Base-by-base conservation (phyloP, 768 basidiomycete species). In the Daedalea quercina region DNA sequence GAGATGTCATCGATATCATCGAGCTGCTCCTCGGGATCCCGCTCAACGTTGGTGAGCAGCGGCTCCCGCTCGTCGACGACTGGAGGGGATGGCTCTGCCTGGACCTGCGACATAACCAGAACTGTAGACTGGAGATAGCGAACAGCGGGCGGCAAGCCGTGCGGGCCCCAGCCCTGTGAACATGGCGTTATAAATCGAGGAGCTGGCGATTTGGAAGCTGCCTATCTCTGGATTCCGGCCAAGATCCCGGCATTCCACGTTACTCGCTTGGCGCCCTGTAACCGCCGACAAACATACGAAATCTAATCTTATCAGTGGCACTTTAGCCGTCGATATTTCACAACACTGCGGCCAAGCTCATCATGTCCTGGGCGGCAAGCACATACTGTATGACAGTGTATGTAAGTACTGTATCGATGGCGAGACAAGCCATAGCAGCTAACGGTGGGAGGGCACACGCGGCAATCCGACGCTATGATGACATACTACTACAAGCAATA, bases 31-130 rank as follows among this genome's bases (percentile, higher is more conserved):
- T 57, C 57, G n/a, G 37, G 4, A 20, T 35, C 47, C 17, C 3
- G 40, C 9, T 35, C 47, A 25, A 19, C 28, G 22, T 1, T 3
- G 44, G 44, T 52, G 28, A 62, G 51, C 28, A 62, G 55, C n/a
- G 61, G 57, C 45, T 56, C 52, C 22, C 56, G 56, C 46, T 62
- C 61, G 53, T 62, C 57, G 44, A 26, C 26, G 28, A 51, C 50
- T 15, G 24, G 28, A 24, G 31, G 22, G 28, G 44, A 28, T 9
- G 15, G 23, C 43, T 52, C 43, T 13, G 42, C 26, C 51, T 4
- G 28, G 28, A 11, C 28, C 44, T 53, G 45, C 37, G 37, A 24
- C 33, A 19, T 44, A 9, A 23, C 25, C 13, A 42, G 23, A 9
- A 25, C 20, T 24, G 47, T n/a, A 15, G 47, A 37, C 7, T 20